phyloP scores from a whole-genome alignment of 1,284 basidiomycete species.

The Puccinia triticina region DNA sequence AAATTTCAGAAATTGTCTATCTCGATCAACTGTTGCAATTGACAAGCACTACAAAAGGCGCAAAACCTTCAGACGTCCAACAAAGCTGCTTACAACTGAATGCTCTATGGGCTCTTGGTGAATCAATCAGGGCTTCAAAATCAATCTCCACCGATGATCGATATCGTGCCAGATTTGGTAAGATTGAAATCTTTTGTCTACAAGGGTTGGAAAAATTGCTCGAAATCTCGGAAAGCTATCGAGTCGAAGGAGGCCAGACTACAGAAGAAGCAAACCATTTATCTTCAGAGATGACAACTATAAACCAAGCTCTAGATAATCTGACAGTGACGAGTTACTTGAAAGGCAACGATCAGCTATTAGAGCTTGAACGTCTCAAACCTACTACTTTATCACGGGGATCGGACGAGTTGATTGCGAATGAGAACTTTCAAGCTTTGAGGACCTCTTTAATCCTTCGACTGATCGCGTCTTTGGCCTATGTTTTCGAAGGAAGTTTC shows the following conservation, averaged over 20 bases:
- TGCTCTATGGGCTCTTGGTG: constrained; percentile 21
- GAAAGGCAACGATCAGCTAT: constrained; percentile 18
- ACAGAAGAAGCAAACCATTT: neutral
- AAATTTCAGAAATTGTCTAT: constrained; percentile 18
- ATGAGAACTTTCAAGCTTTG: constrained; percentile 12
- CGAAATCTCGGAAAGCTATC: constrained; percentile 7
- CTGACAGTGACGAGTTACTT: constrained; percentile 1
- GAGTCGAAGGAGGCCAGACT: constrained; percentile 9
- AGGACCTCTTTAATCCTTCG: constrained; percentile 37
- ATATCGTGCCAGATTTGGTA: neutral
- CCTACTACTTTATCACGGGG: neutral
- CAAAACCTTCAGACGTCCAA: neutral
- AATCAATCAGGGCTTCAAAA: constrained; percentile 31
- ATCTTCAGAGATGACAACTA: constrained; percentile 16
- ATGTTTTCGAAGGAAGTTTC: constrained; percentile 34
- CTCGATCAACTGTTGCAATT: constrained; percentile 20
- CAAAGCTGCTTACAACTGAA: constrained; percentile 18
- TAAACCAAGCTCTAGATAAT: constrained; percentile 17
- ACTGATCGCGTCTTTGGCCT: neutral
- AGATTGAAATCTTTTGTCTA: constrained; percentile 33
- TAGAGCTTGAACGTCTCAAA: constrained; percentile 20
- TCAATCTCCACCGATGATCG: constrained; percentile 14
- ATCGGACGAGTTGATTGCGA: constrained; percentile 8
- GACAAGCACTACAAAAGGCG: constrained; percentile 5
- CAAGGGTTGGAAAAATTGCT: constrained; percentile 35